phyloP scores from a whole-genome alignment of 495 filamentous ascomycete genomes.

The Pyronema domesticum region DNA sequence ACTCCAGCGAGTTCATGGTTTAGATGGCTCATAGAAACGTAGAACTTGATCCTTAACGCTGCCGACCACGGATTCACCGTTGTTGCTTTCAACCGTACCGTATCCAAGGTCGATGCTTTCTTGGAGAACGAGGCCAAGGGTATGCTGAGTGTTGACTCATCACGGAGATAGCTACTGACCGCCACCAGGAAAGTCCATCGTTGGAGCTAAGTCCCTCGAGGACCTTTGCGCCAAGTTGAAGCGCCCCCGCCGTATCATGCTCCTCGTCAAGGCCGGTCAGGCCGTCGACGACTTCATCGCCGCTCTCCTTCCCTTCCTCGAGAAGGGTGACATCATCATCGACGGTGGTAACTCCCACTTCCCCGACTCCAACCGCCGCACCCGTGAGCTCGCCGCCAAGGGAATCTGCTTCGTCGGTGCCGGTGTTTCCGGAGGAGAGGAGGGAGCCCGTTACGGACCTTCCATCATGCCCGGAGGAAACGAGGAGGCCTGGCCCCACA shows the following conservation, averaged over 20 bases:
- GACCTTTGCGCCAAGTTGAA: slow-evolving; percentile 93
- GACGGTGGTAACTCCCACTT: slow-evolving; percentile 99
- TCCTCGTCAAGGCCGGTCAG: slow-evolving; percentile 94
- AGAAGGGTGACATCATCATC: slow-evolving; percentile 94
- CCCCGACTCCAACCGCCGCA: slow-evolving; percentile 95
- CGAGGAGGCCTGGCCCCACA: slow-evolving; percentile 92
- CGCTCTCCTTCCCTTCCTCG: slow-evolving; percentile 71
- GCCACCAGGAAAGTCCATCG: slow-evolving; percentile 59
- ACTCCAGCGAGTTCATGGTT: not conserved
- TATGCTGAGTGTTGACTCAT: slow-evolving; percentile 25
- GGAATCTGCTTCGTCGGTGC: slow-evolving; percentile 89
- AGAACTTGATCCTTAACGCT: slow-evolving; percentile 98
- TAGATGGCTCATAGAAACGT: slow-evolving; percentile 17
- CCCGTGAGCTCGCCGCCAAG: slow-evolving; percentile 65
- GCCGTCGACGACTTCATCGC: slow-evolving; percentile 98
- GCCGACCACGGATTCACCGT: slow-evolving; percentile 93
- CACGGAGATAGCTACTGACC: slow-evolving; percentile 4
- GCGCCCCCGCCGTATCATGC: slow-evolving; percentile 87
- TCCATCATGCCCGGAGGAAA: slow-evolving; percentile 98
- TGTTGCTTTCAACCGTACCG: slow-evolving; percentile 93
- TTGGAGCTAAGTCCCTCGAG: slow-evolving; percentile 83
- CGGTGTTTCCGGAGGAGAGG: slow-evolving; percentile 97
- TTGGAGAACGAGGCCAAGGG: slow-evolving; percentile 83
- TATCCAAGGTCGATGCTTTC: slow-evolving; percentile 93
- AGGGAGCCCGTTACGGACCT: slow-evolving; percentile 92